These are phyloP conservation scores for Lactarius indigo DNA, from an alignment of 768 basidiomycete genomes.

Conservation along the genomic window DNA sequence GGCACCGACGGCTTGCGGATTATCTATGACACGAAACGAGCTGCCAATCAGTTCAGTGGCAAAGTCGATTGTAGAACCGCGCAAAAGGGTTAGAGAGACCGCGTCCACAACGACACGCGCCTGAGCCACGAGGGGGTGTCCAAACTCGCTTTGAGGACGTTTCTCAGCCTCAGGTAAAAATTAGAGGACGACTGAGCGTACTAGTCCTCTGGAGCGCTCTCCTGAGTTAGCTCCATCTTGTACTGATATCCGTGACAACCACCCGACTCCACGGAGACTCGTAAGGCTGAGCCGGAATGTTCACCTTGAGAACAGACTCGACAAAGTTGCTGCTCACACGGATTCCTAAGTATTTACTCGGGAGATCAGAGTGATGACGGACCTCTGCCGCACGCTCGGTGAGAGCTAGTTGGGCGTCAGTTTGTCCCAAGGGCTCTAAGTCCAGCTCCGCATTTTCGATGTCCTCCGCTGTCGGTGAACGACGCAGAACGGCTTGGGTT, in stretches of 20 bases:
- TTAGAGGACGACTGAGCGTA: conserved; percentile 40
- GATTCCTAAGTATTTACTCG: background rate
- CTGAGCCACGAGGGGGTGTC: conserved; percentile 65
- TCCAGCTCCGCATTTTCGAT: conserved; percentile 62
- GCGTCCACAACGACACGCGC: conserved; percentile 83
- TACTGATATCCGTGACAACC: conserved; percentile 99
- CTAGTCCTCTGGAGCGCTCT: conserved; percentile 76
- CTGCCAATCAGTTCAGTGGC: conserved; percentile 95
- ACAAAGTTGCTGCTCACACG: conserved; percentile 63
- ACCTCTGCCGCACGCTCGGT: conserved; percentile 80
- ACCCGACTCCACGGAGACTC: conserved; percentile 86
- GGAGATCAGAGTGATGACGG: conserved; percentile 21
- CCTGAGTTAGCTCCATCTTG: conserved; percentile 76
- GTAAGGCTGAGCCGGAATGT: conserved; percentile 61
- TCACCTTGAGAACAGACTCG: conserved; percentile 63
- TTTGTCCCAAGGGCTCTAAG: conserved; percentile 51
- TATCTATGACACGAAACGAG: conserved; percentile 76
- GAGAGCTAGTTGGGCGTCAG: conserved; percentile 53
- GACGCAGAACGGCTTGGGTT: conserved; percentile 38
- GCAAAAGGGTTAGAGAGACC: conserved; percentile 77
- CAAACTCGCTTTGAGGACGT: conserved; percentile 50
- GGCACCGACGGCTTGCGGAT: conserved; percentile 86
- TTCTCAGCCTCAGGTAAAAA: conserved; percentile 1
- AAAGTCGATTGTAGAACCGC: conserved; percentile 86
- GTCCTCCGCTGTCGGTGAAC: conserved; percentile 35